Percentiles rank a stretch among this genome's conserved stretches.
These are phyloP conservation scores for Favolaschia claudopus DNA, from an alignment of 768 basidiomycete genomes.

Conservation along the genomic window DNA sequence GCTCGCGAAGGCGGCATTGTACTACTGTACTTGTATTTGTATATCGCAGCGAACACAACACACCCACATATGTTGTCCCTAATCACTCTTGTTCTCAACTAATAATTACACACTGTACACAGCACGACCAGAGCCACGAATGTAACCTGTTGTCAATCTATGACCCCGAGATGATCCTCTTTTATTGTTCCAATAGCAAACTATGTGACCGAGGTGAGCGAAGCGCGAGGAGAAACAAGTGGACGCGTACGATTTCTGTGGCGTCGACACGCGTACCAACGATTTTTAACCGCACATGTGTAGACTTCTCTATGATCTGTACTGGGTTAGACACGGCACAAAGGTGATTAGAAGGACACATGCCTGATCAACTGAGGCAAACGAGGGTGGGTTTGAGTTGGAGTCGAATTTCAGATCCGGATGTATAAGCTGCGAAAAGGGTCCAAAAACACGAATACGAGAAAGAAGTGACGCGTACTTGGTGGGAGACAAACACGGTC, in stretches of 20 bases:
- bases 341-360: constrained; percentile 3
- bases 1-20: not conserved
- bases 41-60: no score
- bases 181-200: constrained; percentile 99
- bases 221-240: not conserved
- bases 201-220: constrained; percentile 45
- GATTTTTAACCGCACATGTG: constrained; percentile 91
- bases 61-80: no score
- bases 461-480: constrained; percentile 58
- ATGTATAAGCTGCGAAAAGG: constrained; percentile 78
- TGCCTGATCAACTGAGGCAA: constrained; percentile 90
- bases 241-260: constrained; percentile 86
- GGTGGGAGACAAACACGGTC: constrained; percentile 93
- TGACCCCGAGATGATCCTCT: constrained; percentile 96
- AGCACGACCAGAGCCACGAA: not conserved
- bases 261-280: constrained; percentile 99
- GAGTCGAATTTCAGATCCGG: constrained; percentile 96
- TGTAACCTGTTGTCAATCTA: constrained; percentile 62
- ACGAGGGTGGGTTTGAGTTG: constrained; percentile 96
- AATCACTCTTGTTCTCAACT: constrained; percentile 1
- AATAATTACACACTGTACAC: constrained; percentile 10
- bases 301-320: constrained; percentile 93
- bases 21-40: not conserved
- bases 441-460: constrained; percentile 5
- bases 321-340: not conserved